Conservation (phyloP, 441 rosid genomes). For the Macaranga tanarius region DNA sequence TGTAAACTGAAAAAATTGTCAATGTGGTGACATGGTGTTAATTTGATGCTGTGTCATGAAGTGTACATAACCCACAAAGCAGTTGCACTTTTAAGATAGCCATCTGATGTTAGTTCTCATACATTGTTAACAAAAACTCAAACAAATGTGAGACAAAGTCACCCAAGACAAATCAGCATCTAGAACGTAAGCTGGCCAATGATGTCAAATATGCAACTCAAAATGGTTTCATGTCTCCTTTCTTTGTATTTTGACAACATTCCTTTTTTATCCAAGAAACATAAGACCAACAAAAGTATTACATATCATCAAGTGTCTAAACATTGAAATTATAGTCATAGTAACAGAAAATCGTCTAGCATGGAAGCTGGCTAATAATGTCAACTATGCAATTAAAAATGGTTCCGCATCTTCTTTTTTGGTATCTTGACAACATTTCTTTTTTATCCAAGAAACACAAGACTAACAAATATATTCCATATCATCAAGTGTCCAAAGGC, state of each 20-base stretch:
- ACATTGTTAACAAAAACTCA: neutral
- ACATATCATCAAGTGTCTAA: no score
- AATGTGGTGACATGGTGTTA: no score
- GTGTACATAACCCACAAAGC: no score
- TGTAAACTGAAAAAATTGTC: no score
- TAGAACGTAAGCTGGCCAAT: neutral
- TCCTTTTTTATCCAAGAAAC: neutral
- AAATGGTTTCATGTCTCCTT: neutral
- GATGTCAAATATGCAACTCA: slow-evolving; percentile 5
- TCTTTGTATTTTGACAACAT: neutral
- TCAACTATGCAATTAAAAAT: slow-evolving; percentile 5
- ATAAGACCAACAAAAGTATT: no score
- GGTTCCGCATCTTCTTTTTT: neutral
- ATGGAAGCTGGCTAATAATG: neutral
- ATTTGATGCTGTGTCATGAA: no score
- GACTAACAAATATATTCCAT: neutral
- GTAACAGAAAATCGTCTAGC: neutral
- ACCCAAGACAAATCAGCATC: neutral
- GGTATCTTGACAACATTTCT: no score
- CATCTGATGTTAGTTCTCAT: no score
- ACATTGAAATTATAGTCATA: no score
- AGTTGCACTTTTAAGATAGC: no score
- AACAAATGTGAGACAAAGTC: neutral
- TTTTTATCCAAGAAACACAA: neutral
- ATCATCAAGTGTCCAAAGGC: slow-evolving; percentile 18